A percentile compares a stretch with the other conserved stretches of the same genome.
phyloP scores from a whole-genome alignment of 495 filamentous ascomycete genomes.

The Umbilicaria muhlenbergii region DNA sequence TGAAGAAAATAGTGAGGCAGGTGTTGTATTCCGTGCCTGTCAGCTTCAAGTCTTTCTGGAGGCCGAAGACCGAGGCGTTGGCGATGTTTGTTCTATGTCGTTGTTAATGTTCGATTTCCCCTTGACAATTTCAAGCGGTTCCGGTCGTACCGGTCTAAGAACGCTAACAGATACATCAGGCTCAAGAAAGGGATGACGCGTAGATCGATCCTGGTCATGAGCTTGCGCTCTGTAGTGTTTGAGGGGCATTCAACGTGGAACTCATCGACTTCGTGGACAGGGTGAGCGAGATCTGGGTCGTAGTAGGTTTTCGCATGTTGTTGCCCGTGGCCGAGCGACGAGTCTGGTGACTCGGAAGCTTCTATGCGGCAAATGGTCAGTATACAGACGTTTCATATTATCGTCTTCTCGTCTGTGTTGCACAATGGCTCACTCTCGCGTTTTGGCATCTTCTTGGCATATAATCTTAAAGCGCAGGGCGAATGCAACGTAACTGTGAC shows the following conservation, averaged over 20 bases:
- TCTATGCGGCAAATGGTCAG: not conserved
- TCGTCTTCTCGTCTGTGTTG: too few relatives aligned
- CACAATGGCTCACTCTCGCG: too few relatives aligned
- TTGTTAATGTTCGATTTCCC: too few relatives aligned
- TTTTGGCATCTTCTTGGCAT: too few relatives aligned
- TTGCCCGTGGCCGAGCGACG: slow-evolving; percentile 1
- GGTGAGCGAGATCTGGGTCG: slow-evolving; percentile 13
- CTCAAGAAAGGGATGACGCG: slow-evolving; percentile 69
- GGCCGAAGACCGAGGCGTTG: slow-evolving; percentile 42
- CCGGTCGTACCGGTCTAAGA: slow-evolving; percentile 55
- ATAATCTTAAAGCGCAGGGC: too few relatives aligned
- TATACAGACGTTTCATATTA: too few relatives aligned
- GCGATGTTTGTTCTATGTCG: slow-evolving; percentile 43
- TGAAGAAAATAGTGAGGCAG: slow-evolving; percentile 60
- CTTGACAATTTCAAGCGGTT: not conserved
- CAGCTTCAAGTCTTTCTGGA: slow-evolving; percentile 24
- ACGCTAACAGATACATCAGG: slow-evolving; percentile 73
- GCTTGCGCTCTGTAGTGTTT: slow-evolving; percentile 53
- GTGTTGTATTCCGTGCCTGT: slow-evolving; percentile 46
- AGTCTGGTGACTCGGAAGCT: slow-evolving; percentile 4
- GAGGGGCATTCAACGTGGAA: slow-evolving; percentile 30
- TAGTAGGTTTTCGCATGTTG: slow-evolving; percentile 13
- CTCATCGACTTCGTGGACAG: slow-evolving; percentile 19
- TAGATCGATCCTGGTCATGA: slow-evolving; percentile 65
- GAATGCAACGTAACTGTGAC: too few relatives aligned